phyloP scores from a whole-genome alignment of 1,139 yeast species.

The Saccharomycopsis crataegensis region DNA sequence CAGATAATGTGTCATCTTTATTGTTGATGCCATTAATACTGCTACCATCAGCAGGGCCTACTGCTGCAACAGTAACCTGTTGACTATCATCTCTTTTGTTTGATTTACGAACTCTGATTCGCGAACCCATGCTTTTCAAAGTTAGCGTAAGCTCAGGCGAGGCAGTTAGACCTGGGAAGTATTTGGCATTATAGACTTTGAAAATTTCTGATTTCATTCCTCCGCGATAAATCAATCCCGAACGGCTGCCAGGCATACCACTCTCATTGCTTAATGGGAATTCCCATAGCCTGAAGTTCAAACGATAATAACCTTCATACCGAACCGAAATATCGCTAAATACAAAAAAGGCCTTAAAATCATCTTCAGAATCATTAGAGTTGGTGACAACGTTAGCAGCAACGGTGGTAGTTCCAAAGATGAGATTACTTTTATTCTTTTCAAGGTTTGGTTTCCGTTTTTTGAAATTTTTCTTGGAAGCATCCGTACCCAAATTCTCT shows the following conservation, averaged over 20 bases:
- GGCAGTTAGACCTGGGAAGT: slow-evolving; percentile 17
- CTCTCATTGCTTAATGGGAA: slow-evolving; percentile 10
- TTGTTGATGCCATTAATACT: neutral
- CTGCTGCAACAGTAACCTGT: neutral
- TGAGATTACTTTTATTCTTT: slow-evolving; percentile 10
- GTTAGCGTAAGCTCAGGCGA: slow-evolving; percentile 15
- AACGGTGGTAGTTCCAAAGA: slow-evolving; percentile 18
- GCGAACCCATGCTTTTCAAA: slow-evolving; percentile 17
- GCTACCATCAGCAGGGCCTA: neutral
- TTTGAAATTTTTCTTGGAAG: slow-evolving; percentile 16
- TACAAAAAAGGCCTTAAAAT: slow-evolving; percentile 17
- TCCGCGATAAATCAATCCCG: slow-evolving; percentile 12
- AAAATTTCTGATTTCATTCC: slow-evolving; percentile 11
- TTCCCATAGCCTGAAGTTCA: slow-evolving; percentile 16
- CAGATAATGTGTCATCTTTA: neutral
- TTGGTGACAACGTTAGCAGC: slow-evolving; percentile 14
- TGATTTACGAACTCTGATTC: slow-evolving; percentile 17
- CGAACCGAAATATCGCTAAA: slow-evolving; percentile 19
- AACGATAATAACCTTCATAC: slow-evolving; percentile 17
- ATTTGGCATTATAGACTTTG: slow-evolving; percentile 18
- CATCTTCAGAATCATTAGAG: neutral
- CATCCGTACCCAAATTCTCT: slow-evolving; percentile 12
- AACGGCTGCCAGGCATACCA: neutral
- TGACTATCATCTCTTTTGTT: slow-evolving; percentile 2
- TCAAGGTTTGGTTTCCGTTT: slow-evolving; percentile 15